Evolutionary conservation across 345 rosid species (phyloP).

Genomic region (Euclidium syriacum): DNA sequence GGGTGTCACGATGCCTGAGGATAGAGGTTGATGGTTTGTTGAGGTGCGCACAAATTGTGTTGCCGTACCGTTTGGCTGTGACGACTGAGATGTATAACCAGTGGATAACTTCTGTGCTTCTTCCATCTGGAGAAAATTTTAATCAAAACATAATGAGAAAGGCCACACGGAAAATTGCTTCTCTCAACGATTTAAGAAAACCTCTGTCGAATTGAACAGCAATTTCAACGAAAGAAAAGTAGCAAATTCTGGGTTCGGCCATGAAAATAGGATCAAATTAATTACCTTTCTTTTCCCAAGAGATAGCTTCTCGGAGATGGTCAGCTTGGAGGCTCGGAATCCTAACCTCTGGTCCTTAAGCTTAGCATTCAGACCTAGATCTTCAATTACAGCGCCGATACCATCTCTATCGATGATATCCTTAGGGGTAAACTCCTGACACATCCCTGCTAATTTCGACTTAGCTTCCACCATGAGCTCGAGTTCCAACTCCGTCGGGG

Average conservation of each 20-base stretch:
- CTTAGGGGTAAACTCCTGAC: slow-evolving; percentile 49
- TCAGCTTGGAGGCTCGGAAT: slow-evolving; percentile 40
- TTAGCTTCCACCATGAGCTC: slow-evolving; percentile 75
- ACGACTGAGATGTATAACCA: slow-evolving; percentile 39
- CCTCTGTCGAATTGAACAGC: background rate
- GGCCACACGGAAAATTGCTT: background rate
- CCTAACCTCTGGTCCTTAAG: slow-evolving; percentile 57
- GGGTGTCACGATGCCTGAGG: slow-evolving; percentile 40
- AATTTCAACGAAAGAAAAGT: background rate
- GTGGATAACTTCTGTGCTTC: slow-evolving; percentile 49
- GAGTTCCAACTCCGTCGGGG: slow-evolving; percentile 61
- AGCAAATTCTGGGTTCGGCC: background rate
- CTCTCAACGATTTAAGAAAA: background rate
- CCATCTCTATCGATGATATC: slow-evolving; percentile 58
- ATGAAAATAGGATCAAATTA: background rate
- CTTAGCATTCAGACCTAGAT: slow-evolving; percentile 65
- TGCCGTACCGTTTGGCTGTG: slow-evolving; percentile 40
- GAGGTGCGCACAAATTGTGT: slow-evolving; percentile 22
- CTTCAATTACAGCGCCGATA: slow-evolving; percentile 64
- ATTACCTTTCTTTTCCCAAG: slow-evolving; percentile 71
- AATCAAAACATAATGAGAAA: background rate
- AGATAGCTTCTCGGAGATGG: slow-evolving; percentile 64
- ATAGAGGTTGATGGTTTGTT: slow-evolving; percentile 25
- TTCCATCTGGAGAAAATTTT: slow-evolving; percentile 53
- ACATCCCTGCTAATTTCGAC: slow-evolving; percentile 52